phyloP scores from a whole-genome alignment of 2,329 filamentous ascomycete species.

The Penicillium thymicola region DNA sequence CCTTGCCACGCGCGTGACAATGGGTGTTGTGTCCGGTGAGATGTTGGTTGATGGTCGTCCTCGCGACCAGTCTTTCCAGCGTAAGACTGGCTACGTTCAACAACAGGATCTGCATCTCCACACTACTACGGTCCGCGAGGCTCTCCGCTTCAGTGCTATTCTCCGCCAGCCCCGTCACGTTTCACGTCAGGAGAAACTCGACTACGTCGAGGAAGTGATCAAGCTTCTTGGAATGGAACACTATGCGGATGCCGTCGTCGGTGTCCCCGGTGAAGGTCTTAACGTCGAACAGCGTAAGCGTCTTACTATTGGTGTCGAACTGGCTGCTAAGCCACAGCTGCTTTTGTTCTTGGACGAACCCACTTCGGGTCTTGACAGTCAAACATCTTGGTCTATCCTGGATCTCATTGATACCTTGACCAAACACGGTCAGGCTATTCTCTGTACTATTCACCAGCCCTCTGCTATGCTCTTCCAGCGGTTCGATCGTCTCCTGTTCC shows the following conservation, averaged over 20 bases:
- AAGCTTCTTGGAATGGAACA: conserved; percentile 85
- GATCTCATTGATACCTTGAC: conserved; percentile 85
- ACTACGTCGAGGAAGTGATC: conserved; percentile 87
- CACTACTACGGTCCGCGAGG: conserved; percentile 83
- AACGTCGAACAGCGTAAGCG: conserved; percentile 66
- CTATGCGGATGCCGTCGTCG: conserved; percentile 86
- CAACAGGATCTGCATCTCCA: conserved; percentile 87
- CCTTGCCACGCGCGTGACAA: conserved; percentile 78
- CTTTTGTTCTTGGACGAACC: conserved; percentile 93
- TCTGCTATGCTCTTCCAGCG: conserved; percentile 91
- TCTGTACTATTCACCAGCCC: conserved; percentile 98
- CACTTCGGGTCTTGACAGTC: conserved; percentile 87
- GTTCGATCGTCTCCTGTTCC: conserved; percentile 65
- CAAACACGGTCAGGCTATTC: conserved; percentile 82
- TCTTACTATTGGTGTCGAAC: conserved; percentile 91
- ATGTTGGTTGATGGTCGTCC: conserved; percentile 77
- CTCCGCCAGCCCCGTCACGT: conserved; percentile 77
- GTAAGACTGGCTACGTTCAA: conserved; percentile 88
- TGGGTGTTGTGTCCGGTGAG: conserved; percentile 83
- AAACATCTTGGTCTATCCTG: conserved; percentile 90
- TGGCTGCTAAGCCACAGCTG: conserved; percentile 85
- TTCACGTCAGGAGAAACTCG: conserved; percentile 72
- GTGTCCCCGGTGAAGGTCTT: conserved; percentile 77
- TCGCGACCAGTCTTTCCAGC: conserved; percentile 79
- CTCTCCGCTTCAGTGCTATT: conserved; percentile 78